Conservation (phyloP, 106 monocot genomes). For the Chionographis japonica region DNA sequence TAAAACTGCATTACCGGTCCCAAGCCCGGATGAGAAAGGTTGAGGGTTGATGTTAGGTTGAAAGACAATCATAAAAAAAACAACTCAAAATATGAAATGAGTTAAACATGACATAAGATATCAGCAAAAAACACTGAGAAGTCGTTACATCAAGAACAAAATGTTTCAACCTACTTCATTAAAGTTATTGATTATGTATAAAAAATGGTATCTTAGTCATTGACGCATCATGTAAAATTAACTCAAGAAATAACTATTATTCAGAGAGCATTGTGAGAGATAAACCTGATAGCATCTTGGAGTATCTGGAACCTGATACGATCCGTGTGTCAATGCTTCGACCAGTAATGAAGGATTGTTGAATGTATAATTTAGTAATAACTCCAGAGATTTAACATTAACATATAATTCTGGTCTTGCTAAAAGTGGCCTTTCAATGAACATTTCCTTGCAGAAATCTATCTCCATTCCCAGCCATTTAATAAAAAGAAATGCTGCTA, state of each 20-base stretch:
- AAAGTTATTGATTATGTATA: too few relatives aligned
- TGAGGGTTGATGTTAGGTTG: too few relatives aligned
- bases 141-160: too few relatives aligned
- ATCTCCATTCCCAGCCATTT: constrained; percentile 43
- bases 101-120: too few relatives aligned
- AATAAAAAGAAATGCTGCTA: constrained; percentile 38
- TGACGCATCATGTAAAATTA: background rate
- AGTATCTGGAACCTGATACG: constrained; percentile 44
- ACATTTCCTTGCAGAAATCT: constrained; percentile 7
- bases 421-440: constrained; percentile 21
- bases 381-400: constrained; percentile 41
- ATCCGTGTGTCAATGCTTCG: constrained; percentile 77
- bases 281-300: constrained; percentile 65
- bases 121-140: too few relatives aligned
- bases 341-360: constrained; percentile 48
- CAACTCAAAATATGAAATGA: too few relatives aligned
- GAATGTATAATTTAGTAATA: constrained; percentile 42
- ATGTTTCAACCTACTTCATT: too few relatives aligned
- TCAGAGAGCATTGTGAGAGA: background rate
- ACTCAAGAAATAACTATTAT: background rate
- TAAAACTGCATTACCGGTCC: too few relatives aligned
- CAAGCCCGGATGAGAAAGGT: too few relatives aligned
- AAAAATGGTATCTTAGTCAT: too few relatives aligned
- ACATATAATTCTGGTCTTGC: constrained; percentile 26
- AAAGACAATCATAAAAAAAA: too few relatives aligned